Percentiles rank a stretch among this genome's conserved stretches.
These are phyloP conservation scores for Cercospora sojina DNA, from an alignment of 2,329 filamentous ascomycete species.

Conservation along the genomic window DNA sequence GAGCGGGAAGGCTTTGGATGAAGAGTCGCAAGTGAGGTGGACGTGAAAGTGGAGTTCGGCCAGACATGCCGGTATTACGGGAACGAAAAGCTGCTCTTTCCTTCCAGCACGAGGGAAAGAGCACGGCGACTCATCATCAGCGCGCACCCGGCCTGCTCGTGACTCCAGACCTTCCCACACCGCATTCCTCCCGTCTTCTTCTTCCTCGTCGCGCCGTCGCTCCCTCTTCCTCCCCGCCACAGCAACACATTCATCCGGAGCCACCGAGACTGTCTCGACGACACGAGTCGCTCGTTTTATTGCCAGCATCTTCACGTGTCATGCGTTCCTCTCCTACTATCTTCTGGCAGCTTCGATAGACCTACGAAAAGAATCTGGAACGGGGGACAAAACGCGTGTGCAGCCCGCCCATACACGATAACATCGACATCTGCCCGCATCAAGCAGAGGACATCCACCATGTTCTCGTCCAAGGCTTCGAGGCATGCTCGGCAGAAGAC, in stretches of 20 bases:
- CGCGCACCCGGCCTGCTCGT: background rate
- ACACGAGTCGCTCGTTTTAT: conserved; percentile 12
- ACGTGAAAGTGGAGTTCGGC: conserved; percentile 1
- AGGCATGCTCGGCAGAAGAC: conserved; percentile 35
- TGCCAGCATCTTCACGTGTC: conserved; percentile 12
- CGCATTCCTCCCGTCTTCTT: background rate
- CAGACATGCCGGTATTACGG: background rate
- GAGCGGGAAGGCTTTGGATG: background rate
- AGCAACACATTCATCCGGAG: background rate
- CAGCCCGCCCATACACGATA: background rate
- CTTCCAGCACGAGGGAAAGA: conserved; percentile 10
- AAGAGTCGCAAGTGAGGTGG: background rate
- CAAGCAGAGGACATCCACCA: conserved; percentile 28
- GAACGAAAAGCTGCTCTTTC: conserved; percentile 14
- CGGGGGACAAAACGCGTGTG: background rate
- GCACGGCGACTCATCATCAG: conserved; percentile 3
- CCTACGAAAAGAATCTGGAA: conserved; percentile 10
- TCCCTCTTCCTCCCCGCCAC: background rate
- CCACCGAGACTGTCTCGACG: conserved; percentile 1
- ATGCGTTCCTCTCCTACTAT: conserved; percentile 10
- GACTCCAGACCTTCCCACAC: background rate
- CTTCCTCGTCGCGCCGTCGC: background rate
- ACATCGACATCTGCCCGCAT: conserved; percentile 8
- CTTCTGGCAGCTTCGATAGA: conserved; percentile 8
- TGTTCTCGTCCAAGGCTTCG: conserved; percentile 35